These are phyloP conservation scores for Cicer judaicum DNA, from an alignment of 306 rosid genomes.

Conservation along the genomic window DNA sequence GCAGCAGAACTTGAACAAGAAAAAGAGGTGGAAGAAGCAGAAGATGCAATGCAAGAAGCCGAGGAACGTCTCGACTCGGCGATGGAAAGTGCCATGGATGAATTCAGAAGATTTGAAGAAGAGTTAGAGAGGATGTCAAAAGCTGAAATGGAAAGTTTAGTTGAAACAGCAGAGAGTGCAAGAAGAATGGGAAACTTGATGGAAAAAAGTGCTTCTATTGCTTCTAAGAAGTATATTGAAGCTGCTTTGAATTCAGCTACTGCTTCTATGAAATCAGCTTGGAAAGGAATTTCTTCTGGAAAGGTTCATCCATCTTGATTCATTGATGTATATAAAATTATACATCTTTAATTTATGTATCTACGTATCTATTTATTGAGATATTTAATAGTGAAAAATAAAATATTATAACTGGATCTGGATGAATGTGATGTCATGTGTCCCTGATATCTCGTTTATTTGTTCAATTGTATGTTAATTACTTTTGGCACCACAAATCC, in stretches of 20 bases:
- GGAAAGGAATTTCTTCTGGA: slow-evolving; percentile 73
- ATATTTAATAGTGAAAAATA: background rate
- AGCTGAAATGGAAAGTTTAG: slow-evolving; percentile 57
- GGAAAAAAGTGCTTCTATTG: slow-evolving; percentile 77
- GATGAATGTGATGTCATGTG: no score
- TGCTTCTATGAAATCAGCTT: slow-evolving; percentile 89
- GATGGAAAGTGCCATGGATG: slow-evolving; percentile 92
- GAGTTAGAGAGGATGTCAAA: slow-evolving; percentile 64
- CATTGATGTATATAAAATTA: background rate
- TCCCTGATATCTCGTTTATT: no score
- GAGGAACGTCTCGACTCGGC: slow-evolving; percentile 76
- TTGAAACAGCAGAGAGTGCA: slow-evolving; percentile 63
- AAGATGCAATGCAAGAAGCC: slow-evolving; percentile 57
- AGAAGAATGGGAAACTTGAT: slow-evolving; percentile 71
- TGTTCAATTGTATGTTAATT: no score
- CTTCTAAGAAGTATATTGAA: slow-evolving; percentile 77
- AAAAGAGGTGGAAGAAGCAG: slow-evolving; percentile 64
- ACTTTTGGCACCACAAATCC: no score
- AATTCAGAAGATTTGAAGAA: slow-evolving; percentile 72
- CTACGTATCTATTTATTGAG: background rate
- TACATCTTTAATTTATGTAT: background rate
- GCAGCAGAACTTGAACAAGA: slow-evolving; percentile 71
- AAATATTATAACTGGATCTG: no score
- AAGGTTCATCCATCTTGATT: slow-evolving; percentile 86
- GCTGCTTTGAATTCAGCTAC: slow-evolving; percentile 79